Evolutionary conservation across 352 stramenopile species (phyloP).

Genomic region (Thalassiosira mediterranea): DNA sequence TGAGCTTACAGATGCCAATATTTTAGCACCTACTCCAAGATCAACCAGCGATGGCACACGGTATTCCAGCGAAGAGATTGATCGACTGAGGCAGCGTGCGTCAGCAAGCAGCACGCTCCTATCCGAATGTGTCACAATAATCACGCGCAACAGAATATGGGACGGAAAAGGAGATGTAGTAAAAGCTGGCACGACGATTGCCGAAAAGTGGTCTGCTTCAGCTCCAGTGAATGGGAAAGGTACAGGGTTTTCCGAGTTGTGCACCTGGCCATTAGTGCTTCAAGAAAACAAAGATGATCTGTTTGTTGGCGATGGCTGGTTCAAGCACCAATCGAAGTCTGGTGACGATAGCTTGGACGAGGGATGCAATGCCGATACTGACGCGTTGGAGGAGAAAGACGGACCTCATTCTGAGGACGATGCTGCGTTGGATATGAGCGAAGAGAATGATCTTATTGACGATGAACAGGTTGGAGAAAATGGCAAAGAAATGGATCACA

Average conservation of each 20-base stretch:
- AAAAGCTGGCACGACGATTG: slow-evolving; percentile 42
- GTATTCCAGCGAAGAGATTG: slow-evolving; percentile 3
- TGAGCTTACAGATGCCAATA: slow-evolving; percentile 62
- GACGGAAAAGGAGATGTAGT: slow-evolving; percentile 71
- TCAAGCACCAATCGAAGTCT: slow-evolving; percentile 32
- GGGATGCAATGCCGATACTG: slow-evolving; percentile 16
- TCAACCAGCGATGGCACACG: slow-evolving; percentile 16
- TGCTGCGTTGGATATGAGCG: slow-evolving; percentile 29
- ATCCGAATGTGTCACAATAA: slow-evolving; percentile 52
- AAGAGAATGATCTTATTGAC: slow-evolving; percentile 34
- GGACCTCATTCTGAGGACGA: slow-evolving; percentile 20
- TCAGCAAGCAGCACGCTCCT: slow-evolving; percentile 55
- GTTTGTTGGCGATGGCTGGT: slow-evolving; percentile 65
- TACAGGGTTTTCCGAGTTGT: slow-evolving; percentile 6
- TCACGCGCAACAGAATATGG: slow-evolving; percentile 71
- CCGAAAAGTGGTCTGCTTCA: slow-evolving; percentile 46
- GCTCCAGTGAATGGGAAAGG: slow-evolving; percentile 15
- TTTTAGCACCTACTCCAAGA: slow-evolving; percentile 63
- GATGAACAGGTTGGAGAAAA: slow-evolving; percentile 30
- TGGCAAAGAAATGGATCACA: slow-evolving; percentile 12
- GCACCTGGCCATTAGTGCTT: slow-evolving; percentile 38
- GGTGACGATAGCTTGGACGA: slow-evolving; percentile 24
- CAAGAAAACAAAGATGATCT: slow-evolving; percentile 47
- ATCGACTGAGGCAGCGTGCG: slow-evolving; percentile 50
- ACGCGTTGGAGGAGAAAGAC: slow-evolving; percentile 11